A percentile compares a stretch with the other conserved stretches of the same genome.
These are phyloP conservation scores for Nicotiana tomentosiformis DNA, from an alignment of 257 asterid species.

Conservation along the genomic window DNA sequence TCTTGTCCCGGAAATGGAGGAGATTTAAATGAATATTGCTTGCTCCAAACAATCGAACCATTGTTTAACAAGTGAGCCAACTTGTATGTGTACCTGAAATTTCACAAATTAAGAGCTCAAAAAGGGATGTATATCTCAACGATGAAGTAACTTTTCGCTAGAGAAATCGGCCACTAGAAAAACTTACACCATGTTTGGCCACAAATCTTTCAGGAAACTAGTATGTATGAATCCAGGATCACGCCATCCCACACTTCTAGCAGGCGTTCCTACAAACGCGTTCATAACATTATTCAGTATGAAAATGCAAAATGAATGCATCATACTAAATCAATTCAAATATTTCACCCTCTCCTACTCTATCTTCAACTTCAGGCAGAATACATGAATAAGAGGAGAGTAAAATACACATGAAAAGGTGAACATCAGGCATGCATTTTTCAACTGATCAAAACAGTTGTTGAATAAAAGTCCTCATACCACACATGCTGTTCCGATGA, in stretches of 20 bases:
- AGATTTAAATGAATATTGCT: constrained; percentile 54
- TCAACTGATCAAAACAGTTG: neutral
- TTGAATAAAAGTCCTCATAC: constrained; percentile 26
- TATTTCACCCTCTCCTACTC: neutral
- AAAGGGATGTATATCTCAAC: neutral
- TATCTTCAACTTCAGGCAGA: neutral
- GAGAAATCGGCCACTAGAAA: neutral
- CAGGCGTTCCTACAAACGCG: constrained; percentile 56
- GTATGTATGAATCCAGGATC: constrained; percentile 95
- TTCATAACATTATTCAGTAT: neutral
- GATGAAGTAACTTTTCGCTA: neutral
- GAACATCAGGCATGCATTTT: neutral
- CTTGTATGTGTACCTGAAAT: constrained; percentile 63
- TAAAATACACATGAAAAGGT: neutral
- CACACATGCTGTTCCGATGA: constrained; percentile 78
- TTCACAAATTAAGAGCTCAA: neutral
- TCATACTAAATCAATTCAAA: neutral
- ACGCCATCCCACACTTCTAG: constrained; percentile 93
- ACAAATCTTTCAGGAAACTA: constrained; percentile 74
- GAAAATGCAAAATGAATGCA: neutral
- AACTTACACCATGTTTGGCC: constrained; percentile 72
- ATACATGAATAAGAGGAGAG: neutral
- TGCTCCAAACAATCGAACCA: constrained; percentile 71
- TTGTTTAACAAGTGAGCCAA: constrained; percentile 58
- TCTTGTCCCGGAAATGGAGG: constrained; percentile 87